Evolutionary conservation across 352 stramenopile species (phyloP).

Genomic region (Poterioochromonas sp.): DNA sequence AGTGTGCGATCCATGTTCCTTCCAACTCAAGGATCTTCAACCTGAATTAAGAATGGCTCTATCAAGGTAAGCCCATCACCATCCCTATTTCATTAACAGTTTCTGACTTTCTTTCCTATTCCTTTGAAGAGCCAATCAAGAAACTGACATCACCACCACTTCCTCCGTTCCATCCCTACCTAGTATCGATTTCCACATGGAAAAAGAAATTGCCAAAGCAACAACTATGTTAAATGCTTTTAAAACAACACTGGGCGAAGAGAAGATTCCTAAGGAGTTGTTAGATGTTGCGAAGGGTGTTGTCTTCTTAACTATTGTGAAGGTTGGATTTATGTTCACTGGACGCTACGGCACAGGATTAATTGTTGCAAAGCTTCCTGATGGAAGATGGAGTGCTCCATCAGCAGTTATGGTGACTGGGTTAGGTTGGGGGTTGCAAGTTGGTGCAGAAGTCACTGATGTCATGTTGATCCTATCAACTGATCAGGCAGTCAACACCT

Average conservation of each 20-base stretch:
- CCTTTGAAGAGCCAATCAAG: background rate
- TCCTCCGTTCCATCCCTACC: background rate
- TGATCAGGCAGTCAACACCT: slow-evolving; percentile 53
- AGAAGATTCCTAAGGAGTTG: slow-evolving; percentile 60
- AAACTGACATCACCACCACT: background rate
- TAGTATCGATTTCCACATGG: slow-evolving; percentile 15
- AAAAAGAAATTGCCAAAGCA: slow-evolving; percentile 25
- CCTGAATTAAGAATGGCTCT: background rate
- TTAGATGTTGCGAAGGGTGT: slow-evolving; percentile 73
- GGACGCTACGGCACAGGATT: slow-evolving; percentile 76
- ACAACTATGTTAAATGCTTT: slow-evolving; percentile 8
- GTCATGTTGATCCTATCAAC: slow-evolving; percentile 87
- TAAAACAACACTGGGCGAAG: slow-evolving; percentile 14
- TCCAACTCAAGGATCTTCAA: slow-evolving; percentile 10
- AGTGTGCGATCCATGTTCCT: slow-evolving; percentile 9
- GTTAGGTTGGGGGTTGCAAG: slow-evolving; percentile 77
- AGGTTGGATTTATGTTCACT: slow-evolving; percentile 67
- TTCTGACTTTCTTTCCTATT: background rate
- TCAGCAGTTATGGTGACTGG: slow-evolving; percentile 81
- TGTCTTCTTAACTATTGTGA: slow-evolving; percentile 79
- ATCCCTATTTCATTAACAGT: background rate
- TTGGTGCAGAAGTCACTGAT: slow-evolving; percentile 80
- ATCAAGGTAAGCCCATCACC: background rate
- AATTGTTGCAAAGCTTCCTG: slow-evolving; percentile 79
- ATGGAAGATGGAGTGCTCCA: slow-evolving; percentile 86